Percentiles rank a stretch among this genome's conserved stretches.
phyloP scores from a whole-genome alignment of 78 protist genomes.

The Cavenderia fasciculata region DNA sequence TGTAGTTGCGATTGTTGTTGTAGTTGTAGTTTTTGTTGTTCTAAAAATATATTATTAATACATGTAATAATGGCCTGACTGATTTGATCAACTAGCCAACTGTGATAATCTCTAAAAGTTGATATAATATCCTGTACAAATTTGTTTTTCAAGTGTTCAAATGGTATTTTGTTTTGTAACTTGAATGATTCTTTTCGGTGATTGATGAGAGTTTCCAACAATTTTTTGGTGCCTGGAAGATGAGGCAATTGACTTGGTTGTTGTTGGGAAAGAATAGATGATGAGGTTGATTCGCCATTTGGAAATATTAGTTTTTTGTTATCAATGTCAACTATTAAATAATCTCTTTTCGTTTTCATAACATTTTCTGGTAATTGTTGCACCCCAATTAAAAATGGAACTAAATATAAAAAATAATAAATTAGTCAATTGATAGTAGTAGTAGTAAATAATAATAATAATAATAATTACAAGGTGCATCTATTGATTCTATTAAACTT shows the following conservation, averaged over 20 bases:
- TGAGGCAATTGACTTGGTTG: not conserved
- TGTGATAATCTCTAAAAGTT: constrained; percentile 62
- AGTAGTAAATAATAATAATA: not conserved
- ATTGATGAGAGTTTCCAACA: constrained; percentile 13
- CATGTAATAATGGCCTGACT: constrained; percentile 55
- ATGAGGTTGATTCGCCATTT: too few relatives aligned
- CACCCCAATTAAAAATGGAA: constrained; percentile 67
- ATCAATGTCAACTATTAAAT: constrained; percentile 69
- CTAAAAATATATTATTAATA: constrained; percentile 45
- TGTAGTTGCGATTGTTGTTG: not conserved
- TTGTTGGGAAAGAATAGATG: too few relatives aligned
- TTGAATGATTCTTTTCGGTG: constrained; percentile 52
- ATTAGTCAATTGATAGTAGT: not conserved
- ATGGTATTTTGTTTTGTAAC: constrained; percentile 39
- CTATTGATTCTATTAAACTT: constrained; percentile 38
- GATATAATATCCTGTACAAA: constrained; percentile 37
- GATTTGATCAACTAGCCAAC: constrained; percentile 68
- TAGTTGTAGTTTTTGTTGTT: constrained; percentile 11
- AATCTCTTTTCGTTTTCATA: constrained; percentile 18
- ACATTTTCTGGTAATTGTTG: not conserved
- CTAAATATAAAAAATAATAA: too few relatives aligned
- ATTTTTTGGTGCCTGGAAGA: constrained; percentile 62
- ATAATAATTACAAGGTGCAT: constrained; percentile 41
- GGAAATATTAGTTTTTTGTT: constrained; percentile 50
- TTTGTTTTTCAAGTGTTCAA: constrained; percentile 63